These are phyloP conservation scores for Boletus subparvulus DNA, from an alignment of 768 basidiomycete genomes.

Conservation along the genomic window DNA sequence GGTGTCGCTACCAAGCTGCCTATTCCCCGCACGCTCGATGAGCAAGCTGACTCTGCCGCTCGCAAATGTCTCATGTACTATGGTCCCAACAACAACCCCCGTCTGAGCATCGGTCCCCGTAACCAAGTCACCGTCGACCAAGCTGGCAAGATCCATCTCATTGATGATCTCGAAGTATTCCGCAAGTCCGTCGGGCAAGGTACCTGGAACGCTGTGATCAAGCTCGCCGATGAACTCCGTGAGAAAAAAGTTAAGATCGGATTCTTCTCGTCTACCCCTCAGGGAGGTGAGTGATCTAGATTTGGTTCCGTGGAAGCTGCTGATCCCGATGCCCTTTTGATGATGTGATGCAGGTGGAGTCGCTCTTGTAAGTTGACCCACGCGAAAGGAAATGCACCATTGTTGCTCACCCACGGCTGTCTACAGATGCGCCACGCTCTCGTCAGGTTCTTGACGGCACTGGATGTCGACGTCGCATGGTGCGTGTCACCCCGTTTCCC, in stretches of 20 bases:
- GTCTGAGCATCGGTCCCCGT: conserved; percentile 75
- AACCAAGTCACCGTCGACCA: conserved; percentile 90
- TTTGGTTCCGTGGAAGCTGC: conserved; percentile 7
- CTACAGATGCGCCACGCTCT: conserved; percentile 88
- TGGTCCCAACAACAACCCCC: conserved; percentile 81
- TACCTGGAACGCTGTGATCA: conserved; percentile 80
- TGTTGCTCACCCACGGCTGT: conserved; percentile 18
- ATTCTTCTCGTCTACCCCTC: conserved; percentile 94
- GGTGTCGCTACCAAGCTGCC: conserved; percentile 60
- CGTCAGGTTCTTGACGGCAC: conserved; percentile 75
- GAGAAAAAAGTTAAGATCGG: conserved; percentile 87
- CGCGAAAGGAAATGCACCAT: conserved; percentile 13
- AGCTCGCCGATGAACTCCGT: conserved; percentile 80
- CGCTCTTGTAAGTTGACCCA: conserved; percentile 65
- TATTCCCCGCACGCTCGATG: conserved; percentile 74
- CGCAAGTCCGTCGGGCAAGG: conserved; percentile 66
- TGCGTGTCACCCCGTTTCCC: conserved; percentile 37
- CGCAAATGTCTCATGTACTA: conserved; percentile 84
- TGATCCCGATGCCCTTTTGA: conserved; percentile 22
- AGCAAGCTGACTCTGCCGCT: conserved; percentile 84
- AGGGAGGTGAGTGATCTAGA: conserved; percentile 63
- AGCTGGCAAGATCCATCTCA: conserved; percentile 79
- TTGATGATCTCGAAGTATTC: conserved; percentile 81
- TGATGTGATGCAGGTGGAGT: conserved; percentile 68
- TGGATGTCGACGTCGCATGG: conserved; percentile 86